Evolutionary conservation across 345 rosid species (phyloP).

Genomic region (Lagerstroemia speciosa): DNA sequence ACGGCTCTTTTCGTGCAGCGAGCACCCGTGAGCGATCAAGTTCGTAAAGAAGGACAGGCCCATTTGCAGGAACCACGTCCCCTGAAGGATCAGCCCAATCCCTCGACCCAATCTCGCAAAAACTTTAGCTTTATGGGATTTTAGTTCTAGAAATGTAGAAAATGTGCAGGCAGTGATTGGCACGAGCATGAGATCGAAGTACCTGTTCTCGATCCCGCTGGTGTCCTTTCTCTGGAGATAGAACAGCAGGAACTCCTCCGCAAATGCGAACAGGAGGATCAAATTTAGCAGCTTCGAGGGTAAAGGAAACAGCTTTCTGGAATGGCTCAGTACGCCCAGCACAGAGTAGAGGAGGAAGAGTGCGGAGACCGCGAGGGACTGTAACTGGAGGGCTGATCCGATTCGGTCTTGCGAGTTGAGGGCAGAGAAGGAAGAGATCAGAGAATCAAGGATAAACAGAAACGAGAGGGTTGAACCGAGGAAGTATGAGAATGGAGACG

Average conservation of each 20-base stretch:
- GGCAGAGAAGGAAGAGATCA: conserved; percentile 49
- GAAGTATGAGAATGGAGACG: conserved; percentile 15
- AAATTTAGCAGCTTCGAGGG: conserved; percentile 42
- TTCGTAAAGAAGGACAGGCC: conserved; percentile 60
- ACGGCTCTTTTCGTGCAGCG: conserved; percentile 51
- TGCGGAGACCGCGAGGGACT: conserved; percentile 43
- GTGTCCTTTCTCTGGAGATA: conserved; percentile 73
- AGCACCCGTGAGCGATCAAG: conserved; percentile 61
- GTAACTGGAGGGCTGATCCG: conserved; percentile 64
- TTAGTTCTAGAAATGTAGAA: conserved; percentile 46
- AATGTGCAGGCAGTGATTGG: conserved; percentile 55
- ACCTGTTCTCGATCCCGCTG: conserved; percentile 55
- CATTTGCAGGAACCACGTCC: conserved; percentile 89
- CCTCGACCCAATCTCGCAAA: conserved; percentile 50
- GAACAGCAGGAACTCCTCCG: conserved; percentile 69
- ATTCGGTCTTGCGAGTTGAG: conserved; percentile 41
- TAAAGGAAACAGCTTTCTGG: conserved; percentile 24
- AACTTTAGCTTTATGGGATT: conserved; percentile 16
- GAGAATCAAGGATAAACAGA: conserved; percentile 41
- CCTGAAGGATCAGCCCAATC: conserved; percentile 67
- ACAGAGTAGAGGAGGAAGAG: conserved; percentile 58
- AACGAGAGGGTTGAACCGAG: conserved; percentile 33
- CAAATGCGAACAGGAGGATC: conserved; percentile 62
- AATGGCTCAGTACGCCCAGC: conserved; percentile 29
- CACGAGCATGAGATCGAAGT: conserved; percentile 80